phyloP scores from a whole-genome alignment of 2,329 filamentous ascomycete species.

The Colletotrichum gloeosporioides region DNA sequence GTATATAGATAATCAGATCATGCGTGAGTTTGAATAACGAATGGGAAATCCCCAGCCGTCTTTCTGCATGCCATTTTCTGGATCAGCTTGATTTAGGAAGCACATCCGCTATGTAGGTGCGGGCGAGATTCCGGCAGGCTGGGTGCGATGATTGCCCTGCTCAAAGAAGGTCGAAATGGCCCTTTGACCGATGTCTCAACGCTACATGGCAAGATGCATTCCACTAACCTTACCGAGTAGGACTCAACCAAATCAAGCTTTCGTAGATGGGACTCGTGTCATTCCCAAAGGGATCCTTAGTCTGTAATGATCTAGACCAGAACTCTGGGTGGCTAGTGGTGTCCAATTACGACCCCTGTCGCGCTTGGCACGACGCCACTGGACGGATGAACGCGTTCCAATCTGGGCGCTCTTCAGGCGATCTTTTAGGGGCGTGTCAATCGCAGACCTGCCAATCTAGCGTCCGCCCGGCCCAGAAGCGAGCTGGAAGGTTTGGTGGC shows the following conservation, averaged over 20 bases:
- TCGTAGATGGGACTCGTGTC: background rate
- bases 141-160: background rate
- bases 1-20: background rate
- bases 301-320: background rate
- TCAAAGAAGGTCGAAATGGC: background rate
- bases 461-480: background rate
- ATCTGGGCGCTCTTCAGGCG: background rate
- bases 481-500: background rate
- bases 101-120: background rate
- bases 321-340: background rate
- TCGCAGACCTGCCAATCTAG: background rate
- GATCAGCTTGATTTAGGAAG: background rate
- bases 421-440: constrained; percentile 11
- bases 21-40: background rate
- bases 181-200: background rate
- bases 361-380: background rate
- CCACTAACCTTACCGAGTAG: background rate
- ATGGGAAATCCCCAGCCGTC: background rate
- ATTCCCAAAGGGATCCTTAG: background rate
- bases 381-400: background rate
- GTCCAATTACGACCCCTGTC: constrained; percentile 11
- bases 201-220: background rate
- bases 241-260: background rate
- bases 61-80: background rate
- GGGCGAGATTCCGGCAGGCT: background rate